Percentiles rank a stretch among this genome's conserved stretches.
phyloP scores from a whole-genome alignment of 805 yeast genomes.

The Cyberlindnera americana region DNA sequence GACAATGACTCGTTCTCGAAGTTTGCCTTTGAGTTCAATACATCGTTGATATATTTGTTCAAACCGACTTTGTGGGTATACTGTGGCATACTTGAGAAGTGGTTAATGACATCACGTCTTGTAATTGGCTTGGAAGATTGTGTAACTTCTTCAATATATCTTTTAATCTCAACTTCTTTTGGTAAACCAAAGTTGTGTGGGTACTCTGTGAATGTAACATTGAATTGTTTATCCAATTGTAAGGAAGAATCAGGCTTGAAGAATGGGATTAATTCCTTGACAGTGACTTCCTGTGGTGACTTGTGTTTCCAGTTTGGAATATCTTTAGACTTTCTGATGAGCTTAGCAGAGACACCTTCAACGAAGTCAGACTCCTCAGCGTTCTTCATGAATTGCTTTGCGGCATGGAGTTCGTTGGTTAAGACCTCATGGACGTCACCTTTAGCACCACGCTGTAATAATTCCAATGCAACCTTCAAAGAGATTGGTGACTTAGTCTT shows the following conservation, averaged over 20 bases:
- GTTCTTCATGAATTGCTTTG: constrained; percentile 66
- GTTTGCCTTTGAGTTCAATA: constrained; percentile 38
- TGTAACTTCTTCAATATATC: constrained; percentile 57
- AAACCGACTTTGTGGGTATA: constrained; percentile 58
- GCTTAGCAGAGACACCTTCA: constrained; percentile 61
- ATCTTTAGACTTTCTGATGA: constrained; percentile 56
- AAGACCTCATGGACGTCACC: constrained; percentile 63
- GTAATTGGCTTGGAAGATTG: constrained; percentile 35
- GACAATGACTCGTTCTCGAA: constrained; percentile 11
- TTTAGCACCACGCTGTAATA: constrained; percentile 57
- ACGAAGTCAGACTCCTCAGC: constrained; percentile 63
- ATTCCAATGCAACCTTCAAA: constrained; percentile 64
- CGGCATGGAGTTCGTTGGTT: constrained; percentile 68
- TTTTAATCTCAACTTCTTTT: constrained; percentile 56
- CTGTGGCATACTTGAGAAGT: constrained; percentile 43
- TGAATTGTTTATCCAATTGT: constrained; percentile 28
- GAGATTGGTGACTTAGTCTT: constrained; percentile 74
- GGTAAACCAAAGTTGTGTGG: constrained; percentile 74
- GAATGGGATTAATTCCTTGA: constrained; percentile 31
- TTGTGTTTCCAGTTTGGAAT: constrained; percentile 49
- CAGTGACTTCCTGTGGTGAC: constrained; percentile 34
- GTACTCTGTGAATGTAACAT: constrained; percentile 41
- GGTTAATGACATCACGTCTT: constrained; percentile 59
- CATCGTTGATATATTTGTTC: constrained; percentile 51
- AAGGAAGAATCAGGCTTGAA: constrained; percentile 29